Base-by-base conservation (phyloP, 1,284 basidiomycete species). In the Wolfiporia cocos region DNA sequence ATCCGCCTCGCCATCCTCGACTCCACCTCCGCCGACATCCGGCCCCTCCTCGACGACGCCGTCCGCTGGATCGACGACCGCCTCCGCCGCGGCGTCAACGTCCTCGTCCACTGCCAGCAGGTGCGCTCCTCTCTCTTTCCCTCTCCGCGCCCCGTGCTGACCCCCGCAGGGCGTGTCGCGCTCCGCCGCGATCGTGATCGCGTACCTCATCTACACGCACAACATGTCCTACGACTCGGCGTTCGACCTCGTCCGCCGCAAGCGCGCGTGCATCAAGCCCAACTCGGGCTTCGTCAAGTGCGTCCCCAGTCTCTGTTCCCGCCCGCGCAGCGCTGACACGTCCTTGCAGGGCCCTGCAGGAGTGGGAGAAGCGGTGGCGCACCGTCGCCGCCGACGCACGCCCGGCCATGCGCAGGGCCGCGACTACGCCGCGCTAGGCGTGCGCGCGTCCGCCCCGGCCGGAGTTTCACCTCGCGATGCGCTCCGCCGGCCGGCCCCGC, bases 61-160 rank as follows among this genome's bases (percentile, higher is more conserved):
- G 80, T 76, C 44, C 66, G 69, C 37, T 71, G 71, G 60, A 82
- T 82, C 47, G 68, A 73, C 48, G 59, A 61, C 22, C 66, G 74
- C 4, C 64, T 81, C 20, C 49, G 55, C 3, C 55, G 62, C 17
- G 79, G 78, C 6, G 55, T 67, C 32, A 81, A 73, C 48, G 75
- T 82, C 9, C 69, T 81, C 46, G 78, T 81, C 2, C 80, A 81
- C 51, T 81, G 78, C 49, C 79, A 81, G 49, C 79, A 82, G 74
- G 76, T 80, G 44, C 48, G 67, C 58, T 19, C 11, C 41, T 24
- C 31, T 21, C 23, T n/a, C 33, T 35, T 36, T 17, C 11, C 17
- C 28, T 34, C 24, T 23, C 10, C 32, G 20, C 34, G 31, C 44
- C 34, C 47, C 42, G 40, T 30, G 44, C 47, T 53, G 49, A 31